A percentile compares a stretch with the other conserved stretches of the same genome.
phyloP scores from a whole-genome alignment of 2,329 filamentous ascomycete genomes.

The Fusarium bactridioides region DNA sequence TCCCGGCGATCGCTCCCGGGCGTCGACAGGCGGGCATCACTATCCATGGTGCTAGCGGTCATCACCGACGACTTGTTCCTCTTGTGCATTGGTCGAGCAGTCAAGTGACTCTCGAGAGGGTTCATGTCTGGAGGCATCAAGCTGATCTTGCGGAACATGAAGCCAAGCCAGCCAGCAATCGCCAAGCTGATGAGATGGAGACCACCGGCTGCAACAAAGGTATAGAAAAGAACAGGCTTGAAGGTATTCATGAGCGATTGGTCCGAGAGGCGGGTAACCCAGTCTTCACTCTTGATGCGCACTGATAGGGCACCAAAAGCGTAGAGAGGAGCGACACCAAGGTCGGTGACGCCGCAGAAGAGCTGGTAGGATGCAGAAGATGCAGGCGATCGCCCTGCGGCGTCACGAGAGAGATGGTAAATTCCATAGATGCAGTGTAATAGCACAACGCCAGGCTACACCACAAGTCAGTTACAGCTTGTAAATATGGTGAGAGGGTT shows the following conservation, averaged over 20 bases:
- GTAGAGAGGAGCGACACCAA: conserved; percentile 63
- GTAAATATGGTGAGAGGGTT: background rate
- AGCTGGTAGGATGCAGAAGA: conserved; percentile 90
- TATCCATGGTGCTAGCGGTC: conserved; percentile 53
- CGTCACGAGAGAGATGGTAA: conserved; percentile 78
- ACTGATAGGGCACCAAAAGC: conserved; percentile 61
- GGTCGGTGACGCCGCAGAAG: conserved; percentile 79
- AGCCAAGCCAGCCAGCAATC: conserved; percentile 77
- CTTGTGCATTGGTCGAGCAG: conserved; percentile 75
- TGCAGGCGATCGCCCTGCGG: conserved; percentile 74
- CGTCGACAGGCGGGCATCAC: conserved; percentile 68
- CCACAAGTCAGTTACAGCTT: conserved; percentile 12
- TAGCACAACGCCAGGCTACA: conserved; percentile 77
- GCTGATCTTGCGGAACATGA: conserved; percentile 84
- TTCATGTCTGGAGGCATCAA: conserved; percentile 93
- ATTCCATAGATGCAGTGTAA: conserved; percentile 79
- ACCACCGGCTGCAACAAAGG: conserved; percentile 67
- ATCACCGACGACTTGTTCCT: conserved; percentile 71
- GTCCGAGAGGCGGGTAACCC: conserved; percentile 73
- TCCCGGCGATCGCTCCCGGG: conserved; percentile 52
- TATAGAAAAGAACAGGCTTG: conserved; percentile 72
- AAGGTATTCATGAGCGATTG: conserved; percentile 66
- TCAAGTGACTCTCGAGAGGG: conserved; percentile 86
- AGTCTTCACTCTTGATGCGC: conserved; percentile 57
- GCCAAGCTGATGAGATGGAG: conserved; percentile 75